A percentile compares a stretch with the other conserved stretches of the same genome.
These are phyloP conservation scores for Dittrichia graveolens DNA, from an alignment of 129 eudicot genomes.

Conservation along the genomic window DNA sequence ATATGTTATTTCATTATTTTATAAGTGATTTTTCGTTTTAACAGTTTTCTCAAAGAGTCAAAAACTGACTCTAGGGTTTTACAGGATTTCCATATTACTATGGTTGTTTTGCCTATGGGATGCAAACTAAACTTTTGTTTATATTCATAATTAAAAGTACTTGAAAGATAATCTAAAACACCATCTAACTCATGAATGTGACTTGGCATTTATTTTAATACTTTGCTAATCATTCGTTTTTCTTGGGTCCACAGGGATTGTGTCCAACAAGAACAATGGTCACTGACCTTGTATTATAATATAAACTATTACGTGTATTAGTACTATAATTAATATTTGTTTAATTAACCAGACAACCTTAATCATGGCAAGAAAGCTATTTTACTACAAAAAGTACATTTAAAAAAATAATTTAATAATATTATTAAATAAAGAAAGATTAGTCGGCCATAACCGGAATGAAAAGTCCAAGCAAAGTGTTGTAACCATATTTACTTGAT, in stretches of 20 bases:
- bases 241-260: slow-evolving; percentile 38
- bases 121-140: neutral
- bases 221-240: slow-evolving; percentile 29
- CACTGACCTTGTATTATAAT: slow-evolving; percentile 23
- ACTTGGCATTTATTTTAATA: slow-evolving; percentile 10
- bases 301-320: neutral
- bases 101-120: slow-evolving; percentile 6
- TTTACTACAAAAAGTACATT: slow-evolving; percentile 25
- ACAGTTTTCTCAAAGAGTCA: too few relatives aligned
- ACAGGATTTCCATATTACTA: too few relatives aligned
- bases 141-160: slow-evolving; percentile 5
- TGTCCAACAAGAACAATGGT: slow-evolving; percentile 35
- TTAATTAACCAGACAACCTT: slow-evolving; percentile 29
- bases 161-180: neutral
- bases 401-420: neutral
- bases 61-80: too few relatives aligned
- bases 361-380: slow-evolving; percentile 42
- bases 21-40: too few relatives aligned
- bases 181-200: slow-evolving; percentile 28
- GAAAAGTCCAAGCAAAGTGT: slow-evolving; percentile 30
- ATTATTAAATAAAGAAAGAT: neutral
- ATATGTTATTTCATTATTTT: too few relatives aligned
- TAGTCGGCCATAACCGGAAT: slow-evolving; percentile 25
- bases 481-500: slow-evolving; percentile 31
- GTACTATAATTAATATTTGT: slow-evolving; percentile 25